Evolutionary conservation across 495 filamentous ascomycete species (phyloP).

Genomic region (Penicillium cinerascens): DNA sequence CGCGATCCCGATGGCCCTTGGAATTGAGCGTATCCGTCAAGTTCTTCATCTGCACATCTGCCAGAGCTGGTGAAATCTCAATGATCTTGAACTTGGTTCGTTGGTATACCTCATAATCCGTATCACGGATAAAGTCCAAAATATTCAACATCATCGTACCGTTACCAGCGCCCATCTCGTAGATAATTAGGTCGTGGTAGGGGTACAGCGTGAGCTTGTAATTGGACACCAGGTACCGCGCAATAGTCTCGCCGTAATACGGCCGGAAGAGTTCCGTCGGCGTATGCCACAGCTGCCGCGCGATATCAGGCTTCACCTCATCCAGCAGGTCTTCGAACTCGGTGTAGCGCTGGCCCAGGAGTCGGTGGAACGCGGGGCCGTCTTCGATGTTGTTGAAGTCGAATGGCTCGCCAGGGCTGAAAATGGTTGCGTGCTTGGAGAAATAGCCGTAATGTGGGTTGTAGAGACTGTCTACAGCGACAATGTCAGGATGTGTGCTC

Average conservation of each 20-base stretch:
- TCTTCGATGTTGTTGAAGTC: slow-evolving; percentile 76
- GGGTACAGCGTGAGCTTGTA: slow-evolving; percentile 93
- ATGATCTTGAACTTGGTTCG: slow-evolving; percentile 94
- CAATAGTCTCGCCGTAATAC: slow-evolving; percentile 95
- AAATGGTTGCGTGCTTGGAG: slow-evolving; percentile 94
- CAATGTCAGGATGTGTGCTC: slow-evolving; percentile 9
- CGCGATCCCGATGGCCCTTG: slow-evolving; percentile 73
- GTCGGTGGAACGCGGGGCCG: slow-evolving; percentile 74
- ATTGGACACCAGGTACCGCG: slow-evolving; percentile 88
- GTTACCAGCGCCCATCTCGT: slow-evolving; percentile 97
- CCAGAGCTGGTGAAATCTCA: slow-evolving; percentile 82
- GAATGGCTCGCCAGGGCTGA: slow-evolving; percentile 90
- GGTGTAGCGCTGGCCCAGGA: slow-evolving; percentile 74
- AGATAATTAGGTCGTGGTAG: slow-evolving; percentile 95
- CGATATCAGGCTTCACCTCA: slow-evolving; percentile 59
- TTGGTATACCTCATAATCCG: slow-evolving; percentile 86
- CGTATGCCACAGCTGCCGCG: slow-evolving; percentile 96
- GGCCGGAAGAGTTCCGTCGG: slow-evolving; percentile 96
- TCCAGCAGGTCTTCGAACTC: slow-evolving; percentile 90
- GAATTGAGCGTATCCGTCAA: slow-evolving; percentile 58
- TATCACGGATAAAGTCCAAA: slow-evolving; percentile 89
- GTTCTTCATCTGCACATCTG: slow-evolving; percentile 69
- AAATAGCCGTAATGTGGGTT: slow-evolving; percentile 98
- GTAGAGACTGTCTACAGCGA: slow-evolving; percentile 77
- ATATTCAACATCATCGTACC: slow-evolving; percentile 98